Evolutionary conservation across 441 rosid species (phyloP).

Genomic region (Manihot esculenta): DNA sequence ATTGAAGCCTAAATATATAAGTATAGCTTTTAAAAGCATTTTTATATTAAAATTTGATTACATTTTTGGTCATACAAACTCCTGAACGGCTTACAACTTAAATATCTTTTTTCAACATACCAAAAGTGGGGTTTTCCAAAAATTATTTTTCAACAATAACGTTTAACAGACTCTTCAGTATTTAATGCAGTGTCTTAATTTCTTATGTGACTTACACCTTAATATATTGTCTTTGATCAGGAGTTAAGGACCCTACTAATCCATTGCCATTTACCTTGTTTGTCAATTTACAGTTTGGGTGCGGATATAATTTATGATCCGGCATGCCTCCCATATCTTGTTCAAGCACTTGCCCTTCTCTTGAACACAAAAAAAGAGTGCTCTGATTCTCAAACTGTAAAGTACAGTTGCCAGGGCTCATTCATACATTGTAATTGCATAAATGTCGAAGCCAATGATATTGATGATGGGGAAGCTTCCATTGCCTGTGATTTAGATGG

Average conservation of each 20-base stretch:
- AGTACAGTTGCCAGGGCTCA: not conserved
- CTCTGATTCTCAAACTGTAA: not conserved
- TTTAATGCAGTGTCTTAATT: not conserved
- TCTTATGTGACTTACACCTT: not conserved
- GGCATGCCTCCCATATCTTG: conserved; percentile 65
- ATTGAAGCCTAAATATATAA: no score
- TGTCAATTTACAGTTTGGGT: conserved; percentile 48
- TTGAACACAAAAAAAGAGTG: conserved; percentile 32
- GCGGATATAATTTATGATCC: conserved; percentile 86
- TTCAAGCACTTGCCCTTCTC: conserved; percentile 54
- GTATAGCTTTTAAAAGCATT: no score
- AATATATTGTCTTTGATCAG: not conserved
- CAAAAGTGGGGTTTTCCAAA: no score
- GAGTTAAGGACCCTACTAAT: not conserved
- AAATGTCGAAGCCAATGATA: conserved; percentile 15
- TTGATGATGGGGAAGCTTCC: conserved; percentile 16
- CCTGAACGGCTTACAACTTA: no score
- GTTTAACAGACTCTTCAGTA: not conserved
- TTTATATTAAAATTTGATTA: no score
- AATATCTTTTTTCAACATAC: no score
- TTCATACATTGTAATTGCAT: not conserved
- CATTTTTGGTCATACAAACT: no score
- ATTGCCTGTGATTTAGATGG: not conserved
- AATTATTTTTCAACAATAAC: no score
- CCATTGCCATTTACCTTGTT: not conserved